phyloP scores from a whole-genome alignment of 2,329 filamentous ascomycete species.

The Cordyceps tenuipes region DNA sequence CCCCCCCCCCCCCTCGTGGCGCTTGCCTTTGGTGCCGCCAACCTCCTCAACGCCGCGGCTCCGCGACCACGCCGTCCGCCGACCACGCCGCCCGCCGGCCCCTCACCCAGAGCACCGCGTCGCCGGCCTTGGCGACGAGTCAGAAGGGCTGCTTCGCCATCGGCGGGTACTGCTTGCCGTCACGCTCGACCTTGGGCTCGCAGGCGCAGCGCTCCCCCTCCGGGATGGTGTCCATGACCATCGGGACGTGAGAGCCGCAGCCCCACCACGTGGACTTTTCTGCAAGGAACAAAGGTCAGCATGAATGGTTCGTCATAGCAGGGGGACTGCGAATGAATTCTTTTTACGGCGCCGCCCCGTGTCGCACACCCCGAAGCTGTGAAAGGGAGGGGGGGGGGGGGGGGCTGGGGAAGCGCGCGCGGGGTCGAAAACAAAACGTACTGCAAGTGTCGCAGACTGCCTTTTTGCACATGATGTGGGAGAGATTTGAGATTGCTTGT shows the following conservation, averaged over 20 bases:
- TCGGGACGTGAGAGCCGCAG: constrained; percentile 53
- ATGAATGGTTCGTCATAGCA: background rate
- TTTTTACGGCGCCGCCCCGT: no score
- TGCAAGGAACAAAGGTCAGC: constrained; percentile 17
- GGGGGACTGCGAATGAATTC: no score
- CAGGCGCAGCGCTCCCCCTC: constrained; percentile 56
- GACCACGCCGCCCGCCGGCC: constrained; percentile 24
- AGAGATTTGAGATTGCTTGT: background rate
- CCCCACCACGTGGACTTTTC: constrained; percentile 58
- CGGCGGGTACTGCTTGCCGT: constrained; percentile 56
- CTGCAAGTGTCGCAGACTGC: constrained; percentile 54
- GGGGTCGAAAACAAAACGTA: constrained; percentile 32
- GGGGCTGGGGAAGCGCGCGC: background rate
- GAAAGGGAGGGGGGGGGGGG: background rate
- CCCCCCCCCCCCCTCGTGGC: no score
- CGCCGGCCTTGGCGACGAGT: constrained; percentile 25
- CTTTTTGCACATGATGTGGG: constrained; percentile 54
- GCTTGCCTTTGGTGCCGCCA: no score
- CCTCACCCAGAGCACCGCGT: constrained; percentile 21
- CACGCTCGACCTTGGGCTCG: constrained; percentile 51
- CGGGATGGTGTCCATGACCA: constrained; percentile 53
- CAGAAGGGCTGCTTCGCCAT: constrained; percentile 41
- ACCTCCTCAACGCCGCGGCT: constrained; percentile 15
- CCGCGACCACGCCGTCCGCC: constrained; percentile 23
- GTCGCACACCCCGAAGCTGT: no score